A percentile compares a stretch with the other conserved stretches of the same genome.
These are phyloP conservation scores for Coniochaeta sp. DNA, from an alignment of 2,329 filamentous ascomycete species.

Conservation along the genomic window DNA sequence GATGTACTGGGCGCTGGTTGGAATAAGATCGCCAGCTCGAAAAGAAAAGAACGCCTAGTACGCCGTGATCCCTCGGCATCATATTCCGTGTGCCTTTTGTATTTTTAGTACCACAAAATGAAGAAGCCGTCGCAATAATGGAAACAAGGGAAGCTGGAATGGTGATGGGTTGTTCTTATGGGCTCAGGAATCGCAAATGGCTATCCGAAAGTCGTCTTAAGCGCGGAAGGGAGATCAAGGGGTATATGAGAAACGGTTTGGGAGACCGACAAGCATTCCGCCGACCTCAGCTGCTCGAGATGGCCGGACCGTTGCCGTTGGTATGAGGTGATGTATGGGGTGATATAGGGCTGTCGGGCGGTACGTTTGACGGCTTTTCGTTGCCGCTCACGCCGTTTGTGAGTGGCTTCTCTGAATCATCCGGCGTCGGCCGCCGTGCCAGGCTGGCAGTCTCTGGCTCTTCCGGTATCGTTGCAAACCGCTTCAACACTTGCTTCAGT, in stretches of 20 bases:
- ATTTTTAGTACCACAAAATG: not conserved
- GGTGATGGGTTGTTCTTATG: not conserved
- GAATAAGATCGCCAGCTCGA: not conserved
- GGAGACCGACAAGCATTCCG: not conserved
- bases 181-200: not conserved
- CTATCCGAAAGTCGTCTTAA: not conserved
- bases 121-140: not conserved
- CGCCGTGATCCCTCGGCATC: not conserved
- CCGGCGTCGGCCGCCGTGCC: slow-evolving; percentile 23
- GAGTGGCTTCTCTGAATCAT: slow-evolving; percentile 11
- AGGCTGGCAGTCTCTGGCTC: slow-evolving; percentile 44
- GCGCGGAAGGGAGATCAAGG: not conserved
- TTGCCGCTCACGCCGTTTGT: not conserved
- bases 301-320: not conserved
- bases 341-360: not conserved
- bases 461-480: slow-evolving; percentile 75
- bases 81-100: not conserved
- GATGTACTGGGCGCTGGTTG: not conserved
- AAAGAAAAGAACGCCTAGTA: not conserved
- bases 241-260: not conserved
- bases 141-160: not conserved
- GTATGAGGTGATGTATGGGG: not conserved
- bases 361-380: not conserved
- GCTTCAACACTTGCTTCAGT: slow-evolving; percentile 77
- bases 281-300: not conserved